A percentile compares a stretch with the other conserved stretches of the same genome.
Evolutionary conservation across 306 rosid species (phyloP).

Genomic region (Corylus avellana): DNA sequence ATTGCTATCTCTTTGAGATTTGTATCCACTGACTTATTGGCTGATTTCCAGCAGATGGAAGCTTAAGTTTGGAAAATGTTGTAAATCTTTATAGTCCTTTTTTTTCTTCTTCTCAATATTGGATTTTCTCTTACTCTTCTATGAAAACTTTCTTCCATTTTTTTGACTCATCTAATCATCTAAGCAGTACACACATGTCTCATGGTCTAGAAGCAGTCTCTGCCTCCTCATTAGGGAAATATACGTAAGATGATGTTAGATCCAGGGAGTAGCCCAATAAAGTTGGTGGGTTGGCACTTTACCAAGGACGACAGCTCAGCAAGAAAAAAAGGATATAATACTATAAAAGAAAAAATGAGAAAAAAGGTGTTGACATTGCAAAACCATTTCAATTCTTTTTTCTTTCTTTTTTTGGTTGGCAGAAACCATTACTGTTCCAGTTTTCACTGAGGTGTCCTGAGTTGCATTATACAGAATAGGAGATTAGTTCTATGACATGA

Average conservation of each 20-base stretch:
- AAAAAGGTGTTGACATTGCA: background rate
- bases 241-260: background rate
- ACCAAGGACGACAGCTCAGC: background rate
- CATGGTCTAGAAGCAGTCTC: background rate
- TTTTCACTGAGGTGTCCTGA: background rate
- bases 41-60: background rate
- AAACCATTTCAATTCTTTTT: background rate
- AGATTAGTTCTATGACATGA: background rate
- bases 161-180: background rate
- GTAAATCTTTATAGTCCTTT: background rate
- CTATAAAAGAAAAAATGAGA: background rate
- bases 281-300: background rate
- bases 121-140: background rate
- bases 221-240: background rate
- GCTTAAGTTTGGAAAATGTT: background rate
- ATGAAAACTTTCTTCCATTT: background rate
- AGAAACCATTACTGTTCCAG: background rate
- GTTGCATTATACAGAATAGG: background rate
- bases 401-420: no score
- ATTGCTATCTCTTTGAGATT: slow-evolving; percentile 15
- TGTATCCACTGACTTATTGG: background rate
- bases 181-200: background rate
- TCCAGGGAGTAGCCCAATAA: background rate
- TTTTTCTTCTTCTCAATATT: background rate
- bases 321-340: background rate